A percentile compares a stretch with the other conserved stretches of the same genome.
Evolutionary conservation across 2,329 filamentous ascomycete genomes (phyloP).

Genomic region (Septoria linicola): DNA sequence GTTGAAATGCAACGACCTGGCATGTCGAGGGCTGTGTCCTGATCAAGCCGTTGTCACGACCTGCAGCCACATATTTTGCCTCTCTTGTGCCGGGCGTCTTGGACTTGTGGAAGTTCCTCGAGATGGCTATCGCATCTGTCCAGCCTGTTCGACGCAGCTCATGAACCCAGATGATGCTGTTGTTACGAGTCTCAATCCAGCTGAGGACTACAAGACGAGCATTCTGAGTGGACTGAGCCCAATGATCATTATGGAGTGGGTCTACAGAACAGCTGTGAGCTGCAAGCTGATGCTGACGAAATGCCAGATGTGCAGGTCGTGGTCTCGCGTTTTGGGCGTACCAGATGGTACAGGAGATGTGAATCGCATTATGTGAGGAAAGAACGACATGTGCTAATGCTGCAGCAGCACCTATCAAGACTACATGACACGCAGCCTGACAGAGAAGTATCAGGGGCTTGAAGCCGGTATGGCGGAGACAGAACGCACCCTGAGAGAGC

Average conservation of each 20-base stretch:
- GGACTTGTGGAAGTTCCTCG: slow-evolving; percentile 57
- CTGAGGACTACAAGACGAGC: slow-evolving; percentile 86
- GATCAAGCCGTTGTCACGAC: slow-evolving; percentile 80
- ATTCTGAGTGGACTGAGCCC: slow-evolving; percentile 81
- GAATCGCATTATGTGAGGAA: slow-evolving; percentile 29
- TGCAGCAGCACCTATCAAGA: slow-evolving; percentile 69
- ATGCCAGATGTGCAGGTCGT: slow-evolving; percentile 63
- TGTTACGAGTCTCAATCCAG: slow-evolving; percentile 69
- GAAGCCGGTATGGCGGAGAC: slow-evolving; percentile 45
- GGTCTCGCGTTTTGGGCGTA: slow-evolving; percentile 84
- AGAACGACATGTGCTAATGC: slow-evolving; percentile 21
- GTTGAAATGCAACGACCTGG: slow-evolving; percentile 76
- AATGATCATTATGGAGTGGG: slow-evolving; percentile 66
- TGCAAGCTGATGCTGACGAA: not conserved
- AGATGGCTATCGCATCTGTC: slow-evolving; percentile 62
- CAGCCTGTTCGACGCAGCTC: slow-evolving; percentile 70
- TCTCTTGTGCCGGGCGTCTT: slow-evolving; percentile 65
- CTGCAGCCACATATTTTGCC: slow-evolving; percentile 89
- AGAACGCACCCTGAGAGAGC: slow-evolving; percentile 71
- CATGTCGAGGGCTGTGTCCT: slow-evolving; percentile 68
- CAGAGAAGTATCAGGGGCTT: slow-evolving; percentile 67
- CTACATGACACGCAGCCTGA: slow-evolving; percentile 67
- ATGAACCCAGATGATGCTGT: slow-evolving; percentile 72
- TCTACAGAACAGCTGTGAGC: not conserved
- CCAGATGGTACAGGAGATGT: slow-evolving; percentile 82